Evolutionary conservation across 176 grass and related monocot genomes (phyloP).

Genomic region (Thinopyrum elongatum): DNA sequence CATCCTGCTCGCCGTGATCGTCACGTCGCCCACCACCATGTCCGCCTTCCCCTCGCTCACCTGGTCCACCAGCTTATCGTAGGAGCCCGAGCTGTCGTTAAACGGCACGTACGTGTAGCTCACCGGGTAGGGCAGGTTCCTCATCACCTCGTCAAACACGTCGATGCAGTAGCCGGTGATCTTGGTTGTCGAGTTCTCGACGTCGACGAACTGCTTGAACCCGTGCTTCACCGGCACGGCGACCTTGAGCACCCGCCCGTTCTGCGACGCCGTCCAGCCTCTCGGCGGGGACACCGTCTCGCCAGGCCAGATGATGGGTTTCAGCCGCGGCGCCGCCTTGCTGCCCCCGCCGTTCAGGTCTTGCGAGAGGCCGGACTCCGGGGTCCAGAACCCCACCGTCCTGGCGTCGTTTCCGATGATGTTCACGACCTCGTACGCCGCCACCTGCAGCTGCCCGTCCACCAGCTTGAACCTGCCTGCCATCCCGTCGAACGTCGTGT

Average conservation of each 20-base stretch:
- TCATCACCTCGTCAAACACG: slow-evolving; percentile 56
- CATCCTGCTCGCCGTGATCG: slow-evolving; percentile 61
- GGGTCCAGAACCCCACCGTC: slow-evolving; percentile 65
- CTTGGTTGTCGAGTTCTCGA: neutral
- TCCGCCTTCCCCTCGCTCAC: neutral
- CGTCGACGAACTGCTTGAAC: slow-evolving; percentile 70
- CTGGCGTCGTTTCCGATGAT: slow-evolving; percentile 50
- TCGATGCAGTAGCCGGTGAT: slow-evolving; percentile 71
- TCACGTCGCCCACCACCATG: slow-evolving; percentile 57
- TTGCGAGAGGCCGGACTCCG: slow-evolving; percentile 24
- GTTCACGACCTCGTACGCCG: slow-evolving; percentile 67
- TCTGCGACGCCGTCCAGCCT: slow-evolving; percentile 62
- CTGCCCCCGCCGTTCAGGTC: neutral
- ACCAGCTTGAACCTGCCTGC: slow-evolving; percentile 57
- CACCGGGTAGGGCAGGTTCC: slow-evolving; percentile 43
- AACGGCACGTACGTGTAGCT: slow-evolving; percentile 24
- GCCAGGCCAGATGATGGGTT: slow-evolving; percentile 50
- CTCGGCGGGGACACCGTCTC: slow-evolving; percentile 20
- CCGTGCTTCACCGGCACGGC: slow-evolving; percentile 62
- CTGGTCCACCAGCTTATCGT: slow-evolving; percentile 31
- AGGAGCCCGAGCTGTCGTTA: neutral
- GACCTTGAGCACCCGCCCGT: slow-evolving; percentile 35
- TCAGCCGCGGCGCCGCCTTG: slow-evolving; percentile 4
- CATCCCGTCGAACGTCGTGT: slow-evolving; percentile 54
- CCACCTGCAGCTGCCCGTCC: slow-evolving; percentile 52